Base-by-base conservation (phyloP, 1,139 yeast species). In the Yamadazyma dendronema region DNA sequence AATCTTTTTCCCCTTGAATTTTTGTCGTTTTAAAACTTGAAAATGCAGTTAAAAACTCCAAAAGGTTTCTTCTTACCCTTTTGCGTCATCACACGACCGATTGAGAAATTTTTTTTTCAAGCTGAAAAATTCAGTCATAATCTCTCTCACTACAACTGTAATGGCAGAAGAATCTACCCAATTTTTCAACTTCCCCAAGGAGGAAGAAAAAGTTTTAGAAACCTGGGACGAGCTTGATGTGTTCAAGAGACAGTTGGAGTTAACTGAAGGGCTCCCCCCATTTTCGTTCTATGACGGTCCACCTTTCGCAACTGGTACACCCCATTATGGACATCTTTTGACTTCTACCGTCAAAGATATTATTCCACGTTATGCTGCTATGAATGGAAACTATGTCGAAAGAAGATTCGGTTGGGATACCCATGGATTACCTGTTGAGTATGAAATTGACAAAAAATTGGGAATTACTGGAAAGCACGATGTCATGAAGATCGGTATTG, bases 331-430 rank as follows among this genome's bases (percentile, higher is more conserved):
- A 44, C 99, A 92, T 59, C 84, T 92, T 57, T 73, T 94, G 62
- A 94, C 97, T 3, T 90, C 97, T 28, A 92, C 98, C 40, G 87
- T 89, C 53, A 92, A 90, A 73, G 99, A 92, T 69, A 87, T 92
- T 49, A 90, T 92, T 42, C 98, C 98, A 40, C 81, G 99, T 61
- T 92, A 89, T 59, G 97, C 98, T 40, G 86, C 95, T 48, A 92
- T 92, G 97, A 90, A 86, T 51, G 98, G 98, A 13, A 84, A 79
- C 65, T 87, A 85, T 53, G 98, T 92, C 33, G 96, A 87, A 65
- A 86, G 99, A 69, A 79, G 97, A 57, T 92, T 94, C 49, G 99
- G 99, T 44, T 92, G 99, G 99, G 99, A 92, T 66, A 92, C 98
- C 39, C 99, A 92, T 62, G 99, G 99, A 40, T 80, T 92, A 50